Evolutionary conservation across 805 yeast species (phyloP).

Genomic region (Saturnispora ahearnii): DNA sequence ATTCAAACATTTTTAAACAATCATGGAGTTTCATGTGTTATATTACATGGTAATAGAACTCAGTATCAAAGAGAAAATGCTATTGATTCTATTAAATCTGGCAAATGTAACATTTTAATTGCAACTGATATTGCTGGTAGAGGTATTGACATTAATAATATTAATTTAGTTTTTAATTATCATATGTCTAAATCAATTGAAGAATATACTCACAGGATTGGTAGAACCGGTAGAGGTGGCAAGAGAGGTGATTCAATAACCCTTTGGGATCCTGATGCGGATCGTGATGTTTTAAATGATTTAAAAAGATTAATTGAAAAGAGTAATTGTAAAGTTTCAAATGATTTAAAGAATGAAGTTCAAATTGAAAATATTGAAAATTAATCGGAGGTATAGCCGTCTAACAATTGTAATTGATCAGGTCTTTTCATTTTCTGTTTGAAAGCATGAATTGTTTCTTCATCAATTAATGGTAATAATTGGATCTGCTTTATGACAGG

Average conservation of each 20-base stretch:
- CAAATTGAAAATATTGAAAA: slow-evolving; percentile 8
- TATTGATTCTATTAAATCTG: slow-evolving; percentile 43
- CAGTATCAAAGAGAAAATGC: slow-evolving; percentile 85
- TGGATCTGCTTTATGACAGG: neutral
- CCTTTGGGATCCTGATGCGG: slow-evolving; percentile 34
- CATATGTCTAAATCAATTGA: slow-evolving; percentile 76
- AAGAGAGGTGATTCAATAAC: slow-evolving; percentile 68
- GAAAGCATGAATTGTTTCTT: neutral
- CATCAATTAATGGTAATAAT: neutral
- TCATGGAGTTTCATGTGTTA: slow-evolving; percentile 42
- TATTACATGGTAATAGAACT: slow-evolving; percentile 78
- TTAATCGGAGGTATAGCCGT: slow-evolving; percentile 34
- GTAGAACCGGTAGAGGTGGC: slow-evolving; percentile 97
- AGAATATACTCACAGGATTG: slow-evolving; percentile 85
- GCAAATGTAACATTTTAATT: slow-evolving; percentile 49
- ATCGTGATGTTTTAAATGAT: slow-evolving; percentile 42
- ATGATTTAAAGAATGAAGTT: neutral
- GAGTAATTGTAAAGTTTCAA: slow-evolving; percentile 16
- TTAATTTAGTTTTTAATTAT: slow-evolving; percentile 75
- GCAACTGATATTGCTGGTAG: slow-evolving; percentile 97
- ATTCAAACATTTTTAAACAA: slow-evolving; percentile 43
- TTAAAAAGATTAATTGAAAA: slow-evolving; percentile 40
- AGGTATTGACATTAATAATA: slow-evolving; percentile 87
- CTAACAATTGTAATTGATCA: slow-evolving; percentile 15
- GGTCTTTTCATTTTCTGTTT: neutral